These are phyloP conservation scores for Hyparrhenia diplandra DNA, from an alignment of 176 grass and related monocot genomes.

Conservation along the genomic window DNA sequence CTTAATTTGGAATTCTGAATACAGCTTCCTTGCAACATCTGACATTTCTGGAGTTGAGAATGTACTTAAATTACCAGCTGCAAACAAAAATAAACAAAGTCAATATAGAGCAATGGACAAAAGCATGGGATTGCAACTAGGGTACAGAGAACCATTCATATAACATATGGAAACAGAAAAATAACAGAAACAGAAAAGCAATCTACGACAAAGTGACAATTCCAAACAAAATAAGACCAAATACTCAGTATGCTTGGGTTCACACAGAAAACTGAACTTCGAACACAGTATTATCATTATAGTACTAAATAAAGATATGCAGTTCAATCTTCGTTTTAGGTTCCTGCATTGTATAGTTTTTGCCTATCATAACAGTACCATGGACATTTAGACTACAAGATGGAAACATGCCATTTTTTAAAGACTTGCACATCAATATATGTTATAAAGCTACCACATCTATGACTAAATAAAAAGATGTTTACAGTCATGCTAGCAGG, in stretches of 20 bases:
- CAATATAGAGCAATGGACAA: not conserved
- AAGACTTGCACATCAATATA: not conserved
- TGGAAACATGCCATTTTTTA: not conserved
- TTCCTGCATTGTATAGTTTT: not conserved
- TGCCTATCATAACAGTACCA: not conserved
- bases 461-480: not conserved
- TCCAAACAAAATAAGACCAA: not conserved
- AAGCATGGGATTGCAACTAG: not conserved
- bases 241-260: not conserved
- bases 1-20: constrained; percentile 71
- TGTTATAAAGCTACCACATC: not conserved
- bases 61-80: constrained; percentile 64
- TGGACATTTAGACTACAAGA: not conserved
- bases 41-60: constrained; percentile 57
- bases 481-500: not conserved
- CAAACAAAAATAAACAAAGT: constrained; percentile 9
- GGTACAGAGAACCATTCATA: not conserved
- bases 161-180: not conserved
- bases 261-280: not conserved
- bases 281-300: not conserved
- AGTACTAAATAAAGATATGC: not conserved
- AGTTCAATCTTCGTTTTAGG: not conserved
- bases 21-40: constrained; percentile 57
- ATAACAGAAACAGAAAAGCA: not conserved
- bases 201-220: not conserved